Conservation (phyloP, 352 stramenopile genomes). For the Blastocystis sp. region DNA sequence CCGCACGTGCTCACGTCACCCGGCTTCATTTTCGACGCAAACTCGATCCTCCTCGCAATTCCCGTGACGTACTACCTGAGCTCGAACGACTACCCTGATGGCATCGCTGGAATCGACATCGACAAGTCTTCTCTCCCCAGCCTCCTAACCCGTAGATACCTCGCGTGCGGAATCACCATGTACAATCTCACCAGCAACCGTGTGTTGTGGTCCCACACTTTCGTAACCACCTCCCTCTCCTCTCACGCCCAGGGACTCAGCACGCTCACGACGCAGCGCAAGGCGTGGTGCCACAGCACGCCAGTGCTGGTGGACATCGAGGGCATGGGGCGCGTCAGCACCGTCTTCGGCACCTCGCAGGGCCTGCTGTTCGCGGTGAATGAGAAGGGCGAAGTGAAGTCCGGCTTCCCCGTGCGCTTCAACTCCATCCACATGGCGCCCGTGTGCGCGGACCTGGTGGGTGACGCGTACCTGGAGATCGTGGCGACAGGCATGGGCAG, state of each 20-base stretch:
- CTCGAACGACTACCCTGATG: conserved; percentile 29
- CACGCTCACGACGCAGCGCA: neutral
- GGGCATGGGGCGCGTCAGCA: conserved; percentile 17
- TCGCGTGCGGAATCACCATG: conserved; percentile 24
- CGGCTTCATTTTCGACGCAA: neutral
- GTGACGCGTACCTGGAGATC: conserved; percentile 58
- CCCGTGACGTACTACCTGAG: conserved; percentile 50
- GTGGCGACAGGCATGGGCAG: neutral
- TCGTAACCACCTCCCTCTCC: neutral
- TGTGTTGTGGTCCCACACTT: conserved; percentile 25
- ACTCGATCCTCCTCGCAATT: conserved; percentile 20
- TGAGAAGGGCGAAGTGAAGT: neutral
- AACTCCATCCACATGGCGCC: conserved; percentile 19
- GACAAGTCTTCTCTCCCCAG: conserved; percentile 5
- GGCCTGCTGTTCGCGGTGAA: conserved; percentile 29
- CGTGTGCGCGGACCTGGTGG: conserved; percentile 30
- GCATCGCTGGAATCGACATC: conserved; percentile 17
- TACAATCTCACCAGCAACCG: conserved; percentile 1
- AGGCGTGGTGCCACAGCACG: conserved; percentile 41
- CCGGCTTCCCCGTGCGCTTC: conserved; percentile 57
- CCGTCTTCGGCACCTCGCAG: conserved; percentile 30
- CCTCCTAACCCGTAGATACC: neutral
- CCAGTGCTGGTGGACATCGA: conserved; percentile 35
- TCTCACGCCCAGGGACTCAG: conserved; percentile 25
- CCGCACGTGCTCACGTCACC: conserved; percentile 35